Base-by-base conservation (phyloP, 306 rosid species). In the Gynostemma pentaphyllum region DNA sequence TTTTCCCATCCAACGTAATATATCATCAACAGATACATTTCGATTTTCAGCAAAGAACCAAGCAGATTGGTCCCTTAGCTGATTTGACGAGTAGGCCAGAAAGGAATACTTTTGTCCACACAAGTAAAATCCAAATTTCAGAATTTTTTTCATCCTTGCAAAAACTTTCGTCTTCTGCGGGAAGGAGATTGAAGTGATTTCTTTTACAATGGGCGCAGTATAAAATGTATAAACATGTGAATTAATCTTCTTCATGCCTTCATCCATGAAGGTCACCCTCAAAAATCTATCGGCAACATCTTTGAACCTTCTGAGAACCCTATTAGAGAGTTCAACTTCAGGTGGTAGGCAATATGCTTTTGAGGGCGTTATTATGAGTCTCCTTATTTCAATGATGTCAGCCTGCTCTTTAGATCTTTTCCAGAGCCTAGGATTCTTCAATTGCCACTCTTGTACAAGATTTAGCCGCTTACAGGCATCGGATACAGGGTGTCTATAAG, bases 261-360 rank as follows among this genome's bases (percentile, higher is more conserved):
- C 97, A 77, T 89, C 97, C 97, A 86, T 86, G 67, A 89, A 89
- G 49, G 92, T 76, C 32, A 89, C 95, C 74, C 95, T 80, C 68
- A 89, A 72, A 75, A 89, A 89, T 60, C 86, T 78, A 77, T 89
- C 85, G 27, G 97, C 66, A 45, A 75, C 81, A 50, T 81, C 86
- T 72, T 67, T 89, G 74, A 50, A 86, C 44, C 51, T 73, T 75
- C 97, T 80, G 27, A 89, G 85, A 66, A 89, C 85, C 82, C 97
- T 79, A 69, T 86, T 89, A 57, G 97, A 84, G 50, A 86, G 72
- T 78, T 89, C 95, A 73, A 84, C 80, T 71, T 86, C 95, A 1
- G 97, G 92, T 5, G 84, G 87, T 49, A 89, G 45, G 68, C 95
- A 89, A 63, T 86, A 89, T 27, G 92, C 97, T 77, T 71, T 86